Conservation (phyloP, 495 filamentous ascomycete species). For the Oidiodendron maius region DNA sequence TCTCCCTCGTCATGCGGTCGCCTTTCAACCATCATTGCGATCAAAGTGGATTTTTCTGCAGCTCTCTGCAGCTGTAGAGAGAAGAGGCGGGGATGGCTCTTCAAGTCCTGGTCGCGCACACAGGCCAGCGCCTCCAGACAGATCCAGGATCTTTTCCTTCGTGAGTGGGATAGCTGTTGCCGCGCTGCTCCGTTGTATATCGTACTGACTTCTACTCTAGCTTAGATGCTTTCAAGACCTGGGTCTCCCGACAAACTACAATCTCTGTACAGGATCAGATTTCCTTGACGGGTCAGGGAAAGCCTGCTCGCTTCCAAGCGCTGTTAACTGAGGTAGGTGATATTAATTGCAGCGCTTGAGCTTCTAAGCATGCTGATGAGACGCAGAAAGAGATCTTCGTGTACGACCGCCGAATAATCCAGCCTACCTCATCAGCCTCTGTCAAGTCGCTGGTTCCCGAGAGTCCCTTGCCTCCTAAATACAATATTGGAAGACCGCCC, state of each 20-base stretch:
- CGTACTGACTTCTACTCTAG: slow-evolving; percentile 7
- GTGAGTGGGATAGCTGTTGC: slow-evolving; percentile 53
- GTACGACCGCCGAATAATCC: slow-evolving; percentile 66
- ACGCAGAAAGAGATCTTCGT: slow-evolving; percentile 77
- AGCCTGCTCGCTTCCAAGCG: slow-evolving; percentile 68
- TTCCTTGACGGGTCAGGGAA: slow-evolving; percentile 75
- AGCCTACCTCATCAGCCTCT: slow-evolving; percentile 38
- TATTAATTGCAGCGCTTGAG: not conserved
- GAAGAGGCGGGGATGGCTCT: slow-evolving; percentile 53
- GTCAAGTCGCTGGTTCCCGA: slow-evolving; percentile 38
- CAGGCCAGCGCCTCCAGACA: slow-evolving; percentile 71
- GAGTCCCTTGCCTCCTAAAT: slow-evolving; percentile 51
- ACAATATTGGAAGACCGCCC: slow-evolving; percentile 54
- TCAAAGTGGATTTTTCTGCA: slow-evolving; percentile 6
- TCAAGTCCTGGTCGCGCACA: slow-evolving; percentile 82
- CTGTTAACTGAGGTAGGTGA: slow-evolving; percentile 65
- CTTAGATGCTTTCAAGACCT: slow-evolving; percentile 55
- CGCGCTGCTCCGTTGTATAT: not conserved
- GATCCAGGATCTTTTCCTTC: slow-evolving; percentile 64
- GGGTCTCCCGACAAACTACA: slow-evolving; percentile 27
- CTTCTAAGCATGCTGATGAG: slow-evolving; percentile 8
- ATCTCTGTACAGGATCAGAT: slow-evolving; percentile 71
- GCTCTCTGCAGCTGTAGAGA: slow-evolving; percentile 19
- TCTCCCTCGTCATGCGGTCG: slow-evolving; percentile 6
- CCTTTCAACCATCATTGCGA: not conserved